Evolutionary conservation across 768 basidiomycete genomes (phyloP).

Genomic region (Tricholoma sp.): DNA sequence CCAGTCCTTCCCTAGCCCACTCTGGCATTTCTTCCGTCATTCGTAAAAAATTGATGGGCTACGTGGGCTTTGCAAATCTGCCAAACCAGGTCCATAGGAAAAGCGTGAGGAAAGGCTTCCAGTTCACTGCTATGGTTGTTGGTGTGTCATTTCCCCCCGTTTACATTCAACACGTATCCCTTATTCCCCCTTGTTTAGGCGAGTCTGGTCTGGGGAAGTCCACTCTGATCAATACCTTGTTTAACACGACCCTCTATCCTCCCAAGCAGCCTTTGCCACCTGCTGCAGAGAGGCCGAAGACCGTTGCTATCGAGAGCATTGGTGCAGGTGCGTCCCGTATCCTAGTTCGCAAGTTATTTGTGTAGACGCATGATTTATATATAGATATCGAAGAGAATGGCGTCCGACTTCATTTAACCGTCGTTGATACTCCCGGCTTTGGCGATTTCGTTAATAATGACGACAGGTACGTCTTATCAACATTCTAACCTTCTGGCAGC

Average conservation of each 20-base stretch:
- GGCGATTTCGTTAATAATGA: slow-evolving; percentile 99
- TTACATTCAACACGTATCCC: slow-evolving; percentile 17
- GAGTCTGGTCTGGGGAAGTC: slow-evolving; percentile 99
- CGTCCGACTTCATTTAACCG: slow-evolving; percentile 93
- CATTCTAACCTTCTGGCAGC: slow-evolving; percentile 9
- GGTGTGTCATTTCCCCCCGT: slow-evolving; percentile 42
- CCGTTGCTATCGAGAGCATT: slow-evolving; percentile 97
- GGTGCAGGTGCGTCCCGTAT: slow-evolving; percentile 71
- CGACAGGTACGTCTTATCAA: slow-evolving; percentile 61
- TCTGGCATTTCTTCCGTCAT: slow-evolving; percentile 42
- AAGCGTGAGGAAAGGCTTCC: slow-evolving; percentile 97
- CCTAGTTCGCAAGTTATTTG: slow-evolving; percentile 18
- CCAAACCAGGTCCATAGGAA: slow-evolving; percentile 99
- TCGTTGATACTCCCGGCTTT: slow-evolving; percentile 98
- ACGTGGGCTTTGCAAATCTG: slow-evolving; percentile 95
- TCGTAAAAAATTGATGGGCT: slow-evolving; percentile 93
- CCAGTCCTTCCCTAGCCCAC: slow-evolving; percentile 52
- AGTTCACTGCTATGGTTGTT: slow-evolving; percentile 99
- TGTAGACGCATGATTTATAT: slow-evolving; percentile 22
- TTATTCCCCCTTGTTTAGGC: slow-evolving; percentile 42
- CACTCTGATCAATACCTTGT: slow-evolving; percentile 96
- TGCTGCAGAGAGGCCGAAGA: slow-evolving; percentile 81
- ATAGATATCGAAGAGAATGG: slow-evolving; percentile 98
- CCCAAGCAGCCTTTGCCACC: slow-evolving; percentile 82
- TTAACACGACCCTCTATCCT: slow-evolving; percentile 94